Conservation (phyloP, 805 yeast species). For the Starmerella riodocensis region DNA sequence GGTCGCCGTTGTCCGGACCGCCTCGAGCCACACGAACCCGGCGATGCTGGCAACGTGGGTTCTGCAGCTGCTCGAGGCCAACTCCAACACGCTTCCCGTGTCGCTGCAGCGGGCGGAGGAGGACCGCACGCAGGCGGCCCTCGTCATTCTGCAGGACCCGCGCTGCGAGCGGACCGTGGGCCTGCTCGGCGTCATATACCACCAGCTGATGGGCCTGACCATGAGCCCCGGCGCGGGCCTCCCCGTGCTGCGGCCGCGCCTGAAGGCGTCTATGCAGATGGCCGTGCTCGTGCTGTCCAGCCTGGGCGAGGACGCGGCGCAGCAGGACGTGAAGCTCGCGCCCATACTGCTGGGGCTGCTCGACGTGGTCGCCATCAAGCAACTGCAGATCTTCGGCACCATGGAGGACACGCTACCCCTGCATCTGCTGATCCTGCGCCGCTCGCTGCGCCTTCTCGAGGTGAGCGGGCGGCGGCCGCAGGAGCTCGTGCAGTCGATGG, state of each 20-base stretch:
- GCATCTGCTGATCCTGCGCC: conserved; percentile 11
- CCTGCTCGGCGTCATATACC: conserved; percentile 4
- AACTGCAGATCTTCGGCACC: conserved; percentile 8
- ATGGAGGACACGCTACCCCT: conserved; percentile 6
- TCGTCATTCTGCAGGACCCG: conserved; percentile 2
- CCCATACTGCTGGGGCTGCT: conserved; percentile 34
- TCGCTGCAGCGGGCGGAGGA: conserved; percentile 9
- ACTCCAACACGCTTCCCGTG: conserved; percentile 5
- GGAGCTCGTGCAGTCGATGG: conserved; percentile 26
- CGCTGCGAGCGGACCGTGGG: conserved; percentile 6
- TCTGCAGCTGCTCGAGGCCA: conserved; percentile 5
- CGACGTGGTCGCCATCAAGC: conserved; percentile 42
- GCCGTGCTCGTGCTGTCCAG: conserved; percentile 16
- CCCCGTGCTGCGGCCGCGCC: not conserved
- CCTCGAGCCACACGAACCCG: not conserved
- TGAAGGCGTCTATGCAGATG: conserved; percentile 7
- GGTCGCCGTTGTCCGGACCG: not conserved
- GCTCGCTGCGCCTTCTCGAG: conserved; percentile 6
- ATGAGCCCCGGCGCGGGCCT: conserved; percentile 4
- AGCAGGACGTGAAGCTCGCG: conserved; percentile 14
- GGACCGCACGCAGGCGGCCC: conserved; percentile 13
- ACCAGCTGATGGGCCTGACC: conserved; percentile 11
- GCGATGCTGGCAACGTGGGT: conserved; percentile 4
- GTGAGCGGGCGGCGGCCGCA: conserved; percentile 1
- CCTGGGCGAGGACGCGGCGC: conserved; percentile 5